Base-by-base conservation (phyloP, 768 basidiomycete genomes). In the Lentinula sp. region DNA sequence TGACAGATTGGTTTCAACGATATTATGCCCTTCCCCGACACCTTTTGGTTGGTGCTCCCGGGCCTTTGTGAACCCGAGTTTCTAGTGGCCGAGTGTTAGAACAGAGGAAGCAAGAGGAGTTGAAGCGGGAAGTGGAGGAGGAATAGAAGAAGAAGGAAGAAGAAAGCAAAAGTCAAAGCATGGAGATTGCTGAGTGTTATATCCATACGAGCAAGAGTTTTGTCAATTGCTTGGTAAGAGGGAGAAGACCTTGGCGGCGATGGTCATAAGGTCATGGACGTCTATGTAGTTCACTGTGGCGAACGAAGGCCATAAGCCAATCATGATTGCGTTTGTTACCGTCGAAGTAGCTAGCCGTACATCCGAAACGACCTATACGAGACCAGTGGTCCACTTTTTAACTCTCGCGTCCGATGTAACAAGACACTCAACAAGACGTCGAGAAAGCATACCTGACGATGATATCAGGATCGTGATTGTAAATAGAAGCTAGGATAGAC, bases 201-300 rank as follows among this genome's bases (percentile, higher is more conserved):
- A 28, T 28, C 28, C 28, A 28, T 28, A 3, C 28, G 28, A 61
- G 97, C 95, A 15, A 99, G 83, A 68, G 28, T 28, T 92, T 93
- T 0, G 97, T 98, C 40, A 98, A 77, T 68, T 98, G 97, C 68
- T 85, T 88, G 0, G 97, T 98, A 67, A 99, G 72, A 2, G 95
- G 91, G 42, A 98, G 69, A 61, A 97, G 0, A 99, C 95, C 70
- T 97, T 94, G 31, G 87, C 79, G 0, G 91, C 88, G 60, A 98
- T 92, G 0, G 96, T 97, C 96, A 98, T 98, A 66, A 98, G 93
- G 70, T 93, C 91, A 75, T 92, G 95, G 3, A 94, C 91, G 69
- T 99, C 97, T 43, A 97, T n/a, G n/a, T n/a, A n/a, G 81, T 68
- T 98, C 97, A 70, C 95, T 97, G 68, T 97, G 93, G 34, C 87